Conservation (phyloP, 768 basidiomycete genomes). For the Neoboletus subvelutipes region DNA sequence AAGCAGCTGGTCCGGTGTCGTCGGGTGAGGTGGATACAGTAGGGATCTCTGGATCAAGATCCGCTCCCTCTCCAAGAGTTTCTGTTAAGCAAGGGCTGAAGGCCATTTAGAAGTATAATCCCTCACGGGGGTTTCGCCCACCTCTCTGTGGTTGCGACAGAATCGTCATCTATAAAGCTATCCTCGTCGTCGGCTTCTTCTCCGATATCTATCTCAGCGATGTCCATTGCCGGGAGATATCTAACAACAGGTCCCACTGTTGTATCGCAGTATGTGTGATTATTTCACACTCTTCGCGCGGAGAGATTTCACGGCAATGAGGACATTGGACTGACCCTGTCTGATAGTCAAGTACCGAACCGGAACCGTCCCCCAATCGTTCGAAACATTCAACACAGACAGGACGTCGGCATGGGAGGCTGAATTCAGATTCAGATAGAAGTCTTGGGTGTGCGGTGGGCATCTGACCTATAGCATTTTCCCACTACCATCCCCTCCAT, state of each 20-base stretch:
- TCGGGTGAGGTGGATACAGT: neutral
- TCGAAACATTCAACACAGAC: slow-evolving; percentile 19
- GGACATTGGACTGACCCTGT: slow-evolving; percentile 13
- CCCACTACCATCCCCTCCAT: slow-evolving; percentile 14
- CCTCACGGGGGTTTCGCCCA: neutral
- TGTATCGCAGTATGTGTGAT: slow-evolving; percentile 14
- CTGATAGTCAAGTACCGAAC: neutral
- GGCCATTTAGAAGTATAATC: slow-evolving; percentile 7
- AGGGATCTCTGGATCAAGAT: slow-evolving; percentile 5
- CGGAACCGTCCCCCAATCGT: neutral
- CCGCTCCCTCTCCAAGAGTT: neutral
- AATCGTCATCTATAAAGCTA: slow-evolving; percentile 2
- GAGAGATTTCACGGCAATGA: slow-evolving; percentile 18
- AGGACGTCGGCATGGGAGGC: slow-evolving; percentile 16
- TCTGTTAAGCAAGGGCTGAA: slow-evolving; percentile 6
- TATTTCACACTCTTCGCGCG: slow-evolving; percentile 16
- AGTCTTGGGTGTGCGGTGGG: neutral
- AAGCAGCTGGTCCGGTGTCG: slow-evolving; percentile 8
- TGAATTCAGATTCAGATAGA: slow-evolving; percentile 4
- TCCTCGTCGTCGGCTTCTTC: slow-evolving; percentile 6
- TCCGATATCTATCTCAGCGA: slow-evolving; percentile 8
- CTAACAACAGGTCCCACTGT: slow-evolving; percentile 21
- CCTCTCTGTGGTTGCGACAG: slow-evolving; percentile 10
- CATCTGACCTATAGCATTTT: slow-evolving; percentile 23
- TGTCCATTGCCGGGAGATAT: slow-evolving; percentile 19